Evolutionary conservation across 2,329 filamentous ascomycete species (phyloP).

Genomic region (Alternaria ethzedia): DNA sequence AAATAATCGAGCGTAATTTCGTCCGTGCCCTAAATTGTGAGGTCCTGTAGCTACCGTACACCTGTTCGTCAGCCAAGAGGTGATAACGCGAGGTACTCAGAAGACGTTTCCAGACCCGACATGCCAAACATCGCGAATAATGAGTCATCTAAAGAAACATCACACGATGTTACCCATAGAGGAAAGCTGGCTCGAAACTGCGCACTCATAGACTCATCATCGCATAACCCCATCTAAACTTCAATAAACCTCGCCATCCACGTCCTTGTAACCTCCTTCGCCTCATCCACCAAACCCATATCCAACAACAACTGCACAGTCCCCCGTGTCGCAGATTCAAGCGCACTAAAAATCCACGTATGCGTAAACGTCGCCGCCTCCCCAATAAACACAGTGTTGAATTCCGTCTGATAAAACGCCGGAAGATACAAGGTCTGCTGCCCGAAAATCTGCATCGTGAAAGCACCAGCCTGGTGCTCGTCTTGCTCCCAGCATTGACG

Average conservation of each 20-base stretch:
- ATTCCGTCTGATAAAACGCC: conserved; percentile 71
- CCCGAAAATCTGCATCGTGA: conserved; percentile 64
- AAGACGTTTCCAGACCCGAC: too few relatives aligned
- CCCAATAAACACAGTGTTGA: conserved; percentile 66
- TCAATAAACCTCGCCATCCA: conserved; percentile 71
- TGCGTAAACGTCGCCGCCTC: conserved; percentile 67
- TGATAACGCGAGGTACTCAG: too few relatives aligned
- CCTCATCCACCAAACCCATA: conserved; percentile 70
- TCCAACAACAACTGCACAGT: conserved; percentile 66
- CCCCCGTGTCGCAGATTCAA: conserved; percentile 68
- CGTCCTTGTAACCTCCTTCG: conserved; percentile 64
- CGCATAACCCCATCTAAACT: background rate
- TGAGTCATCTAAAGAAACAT: too few relatives aligned
- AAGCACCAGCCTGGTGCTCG: conserved; percentile 64
- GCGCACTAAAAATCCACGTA: conserved; percentile 68
- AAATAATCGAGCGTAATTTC: too few relatives aligned
- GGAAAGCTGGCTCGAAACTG: too few relatives aligned
- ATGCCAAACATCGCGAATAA: too few relatives aligned
- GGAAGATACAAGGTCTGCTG: conserved; percentile 72
- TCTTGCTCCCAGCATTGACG: conserved; percentile 69
- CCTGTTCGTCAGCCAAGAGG: too few relatives aligned
- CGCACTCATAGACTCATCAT: too few relatives aligned
- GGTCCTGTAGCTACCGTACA: too few relatives aligned
- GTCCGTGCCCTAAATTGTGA: too few relatives aligned
- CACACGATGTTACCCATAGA: too few relatives aligned